Evolutionary conservation across 2,329 filamentous ascomycete genomes (phyloP).

Genomic region (Beauveria asiatica): DNA sequence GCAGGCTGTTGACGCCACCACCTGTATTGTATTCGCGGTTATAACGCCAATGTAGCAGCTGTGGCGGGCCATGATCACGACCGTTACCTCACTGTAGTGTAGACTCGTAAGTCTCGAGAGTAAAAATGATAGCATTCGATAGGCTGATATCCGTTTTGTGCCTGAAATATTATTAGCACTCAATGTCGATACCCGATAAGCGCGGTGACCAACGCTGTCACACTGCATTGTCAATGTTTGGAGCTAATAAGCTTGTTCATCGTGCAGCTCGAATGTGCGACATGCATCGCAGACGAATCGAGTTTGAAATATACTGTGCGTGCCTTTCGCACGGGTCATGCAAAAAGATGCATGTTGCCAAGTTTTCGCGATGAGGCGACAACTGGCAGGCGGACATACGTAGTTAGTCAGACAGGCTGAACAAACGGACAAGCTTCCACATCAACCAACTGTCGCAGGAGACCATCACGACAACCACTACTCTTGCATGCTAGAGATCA

Average conservation of each 20-base stretch:
- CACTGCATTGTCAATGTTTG: neutral
- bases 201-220: neutral
- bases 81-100: neutral
- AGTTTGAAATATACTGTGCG: neutral
- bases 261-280: neutral
- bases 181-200: neutral
- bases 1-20: constrained; percentile 9
- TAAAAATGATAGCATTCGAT: no score
- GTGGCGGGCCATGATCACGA: neutral
- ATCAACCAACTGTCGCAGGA: neutral
- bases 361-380: neutral
- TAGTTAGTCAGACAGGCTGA: no score
- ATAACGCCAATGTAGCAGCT: neutral
- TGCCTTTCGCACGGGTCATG: neutral
- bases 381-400: neutral
- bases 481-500: neutral
- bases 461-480: neutral
- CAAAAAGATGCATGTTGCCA: neutral
- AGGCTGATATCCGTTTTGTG: neutral
- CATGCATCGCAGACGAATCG: neutral
- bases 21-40: constrained; percentile 9
- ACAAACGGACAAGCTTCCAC: neutral
- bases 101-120: neutral
- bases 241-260: neutral
- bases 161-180: neutral